Evolutionary conservation across 2,329 filamentous ascomycete species (phyloP).

Genomic region (Tolypocladium cylindrosporum): DNA sequence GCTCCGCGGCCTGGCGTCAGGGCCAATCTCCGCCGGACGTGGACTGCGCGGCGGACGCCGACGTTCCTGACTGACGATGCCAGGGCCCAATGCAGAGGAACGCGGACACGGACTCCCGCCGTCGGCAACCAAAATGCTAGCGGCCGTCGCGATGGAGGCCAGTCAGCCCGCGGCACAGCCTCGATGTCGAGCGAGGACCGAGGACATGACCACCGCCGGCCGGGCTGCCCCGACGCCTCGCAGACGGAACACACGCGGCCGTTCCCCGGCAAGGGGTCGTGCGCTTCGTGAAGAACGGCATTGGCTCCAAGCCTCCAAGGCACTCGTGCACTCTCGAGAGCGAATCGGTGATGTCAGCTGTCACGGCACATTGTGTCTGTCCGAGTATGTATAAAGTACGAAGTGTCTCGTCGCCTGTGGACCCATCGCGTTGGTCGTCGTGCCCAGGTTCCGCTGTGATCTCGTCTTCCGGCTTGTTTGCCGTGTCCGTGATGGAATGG

Average conservation of each 20-base stretch:
- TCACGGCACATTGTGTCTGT: too few species aligned
- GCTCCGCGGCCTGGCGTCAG: too few species aligned
- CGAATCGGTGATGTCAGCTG: neutral
- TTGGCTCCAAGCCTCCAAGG: neutral
- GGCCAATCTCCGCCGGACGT: neutral
- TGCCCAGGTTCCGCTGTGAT: neutral
- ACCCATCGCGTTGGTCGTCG: too few species aligned
- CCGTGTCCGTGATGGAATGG: neutral
- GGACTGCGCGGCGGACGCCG: neutral
- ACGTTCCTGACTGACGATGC: neutral
- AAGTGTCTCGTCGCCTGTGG: neutral
- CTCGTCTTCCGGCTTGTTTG: neutral
- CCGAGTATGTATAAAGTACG: too few species aligned
- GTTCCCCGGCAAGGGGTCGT: neutral
- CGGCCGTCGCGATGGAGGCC: too few species aligned
- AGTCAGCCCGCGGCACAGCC: neutral
- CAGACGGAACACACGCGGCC: too few species aligned
- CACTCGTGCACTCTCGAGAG: neutral
- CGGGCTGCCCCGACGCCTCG: too few species aligned
- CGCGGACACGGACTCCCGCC: neutral
- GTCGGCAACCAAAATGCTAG: neutral
- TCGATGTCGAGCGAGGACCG: neutral
- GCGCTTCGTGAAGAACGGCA: neutral
- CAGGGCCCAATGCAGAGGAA: neutral
- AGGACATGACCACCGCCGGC: neutral